Conservation (phyloP, 2,329 filamentous ascomycete genomes). For the Penicillium sp. region DNA sequence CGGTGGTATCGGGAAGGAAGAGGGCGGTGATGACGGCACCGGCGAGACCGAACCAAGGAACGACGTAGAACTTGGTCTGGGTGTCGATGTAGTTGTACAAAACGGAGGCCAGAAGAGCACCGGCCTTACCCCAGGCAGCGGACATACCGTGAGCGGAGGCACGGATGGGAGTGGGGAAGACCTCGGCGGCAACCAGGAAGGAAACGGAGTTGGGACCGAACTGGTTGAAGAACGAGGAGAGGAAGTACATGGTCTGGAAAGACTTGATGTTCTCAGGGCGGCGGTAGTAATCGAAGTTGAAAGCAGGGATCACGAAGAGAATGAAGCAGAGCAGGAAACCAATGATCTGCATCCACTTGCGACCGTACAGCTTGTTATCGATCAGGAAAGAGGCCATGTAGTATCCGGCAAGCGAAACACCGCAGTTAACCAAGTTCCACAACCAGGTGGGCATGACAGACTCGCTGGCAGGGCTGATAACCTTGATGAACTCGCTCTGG, state of each 20-base stretch:
- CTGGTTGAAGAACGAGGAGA: conserved; percentile 98
- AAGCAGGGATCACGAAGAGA: conserved; percentile 88
- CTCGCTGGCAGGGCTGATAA: conserved; percentile 68
- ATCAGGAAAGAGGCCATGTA: conserved; percentile 87
- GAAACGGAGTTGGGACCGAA: conserved; percentile 96
- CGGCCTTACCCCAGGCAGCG: conserved; percentile 86
- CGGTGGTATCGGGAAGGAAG: conserved; percentile 95
- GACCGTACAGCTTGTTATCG: conserved; percentile 94
- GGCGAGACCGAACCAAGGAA: conserved; percentile 91
- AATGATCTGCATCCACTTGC: conserved; percentile 94
- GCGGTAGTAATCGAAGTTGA: conserved; percentile 84
- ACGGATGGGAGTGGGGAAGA: conserved; percentile 92
- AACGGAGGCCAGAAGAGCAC: conserved; percentile 82
- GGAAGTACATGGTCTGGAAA: conserved; percentile 99
- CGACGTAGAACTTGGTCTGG: conserved; percentile 83
- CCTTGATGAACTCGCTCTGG: conserved; percentile 84
- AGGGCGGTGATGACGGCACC: conserved; percentile 80
- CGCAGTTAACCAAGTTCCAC: conserved; percentile 90
- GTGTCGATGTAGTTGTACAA: conserved; percentile 93
- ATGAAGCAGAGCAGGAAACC: conserved; percentile 93
- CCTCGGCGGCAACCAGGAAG: conserved; percentile 93
- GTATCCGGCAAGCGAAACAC: conserved; percentile 83
- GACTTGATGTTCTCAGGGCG: conserved; percentile 68
- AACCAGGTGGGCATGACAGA: conserved; percentile 86
- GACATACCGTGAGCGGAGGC: conserved; percentile 93